phyloP scores from a whole-genome alignment of 2,329 filamentous ascomycete species.

The Gnomoniopsis sp. region DNA sequence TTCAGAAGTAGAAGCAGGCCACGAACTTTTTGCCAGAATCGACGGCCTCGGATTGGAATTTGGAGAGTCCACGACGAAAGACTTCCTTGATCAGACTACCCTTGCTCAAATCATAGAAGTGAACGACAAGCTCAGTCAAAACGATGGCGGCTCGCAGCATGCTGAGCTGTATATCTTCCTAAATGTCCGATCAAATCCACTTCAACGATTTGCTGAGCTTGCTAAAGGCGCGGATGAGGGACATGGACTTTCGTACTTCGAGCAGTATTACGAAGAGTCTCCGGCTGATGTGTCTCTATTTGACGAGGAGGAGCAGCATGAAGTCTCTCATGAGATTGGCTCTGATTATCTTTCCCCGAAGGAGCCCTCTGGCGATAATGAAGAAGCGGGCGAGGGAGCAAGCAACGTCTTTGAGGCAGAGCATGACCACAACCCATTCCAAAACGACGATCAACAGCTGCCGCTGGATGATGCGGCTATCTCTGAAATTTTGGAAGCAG shows the following conservation, averaged over 20 bases:
- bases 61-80: constrained; percentile 31
- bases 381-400: background rate
- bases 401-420: background rate
- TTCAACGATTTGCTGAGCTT: constrained; percentile 13
- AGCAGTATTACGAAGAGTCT: constrained; percentile 13
- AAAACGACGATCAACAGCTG: background rate
- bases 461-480: background rate
- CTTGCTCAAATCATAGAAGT: constrained; percentile 16
- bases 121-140: constrained; percentile 12
- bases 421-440: too few species aligned
- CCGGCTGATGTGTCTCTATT: constrained; percentile 3
- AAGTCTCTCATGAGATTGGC: background rate
- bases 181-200: constrained; percentile 8
- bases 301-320: constrained; percentile 16
- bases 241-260: constrained; percentile 13
- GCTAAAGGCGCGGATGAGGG: constrained; percentile 8
- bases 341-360: constrained; percentile 4
- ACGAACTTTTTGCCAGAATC: constrained; percentile 49
- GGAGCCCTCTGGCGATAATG: background rate
- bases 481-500: background rate
- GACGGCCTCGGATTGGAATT: constrained; percentile 52
- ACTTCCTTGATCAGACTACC: constrained; percentile 14
- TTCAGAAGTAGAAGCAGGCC: constrained; percentile 40
- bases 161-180: constrained; percentile 15
- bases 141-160: constrained; percentile 8